Evolutionary conservation across 192 early-diverging fungal genomes (phyloP).

Genomic region (Linderina pennispora): DNA sequence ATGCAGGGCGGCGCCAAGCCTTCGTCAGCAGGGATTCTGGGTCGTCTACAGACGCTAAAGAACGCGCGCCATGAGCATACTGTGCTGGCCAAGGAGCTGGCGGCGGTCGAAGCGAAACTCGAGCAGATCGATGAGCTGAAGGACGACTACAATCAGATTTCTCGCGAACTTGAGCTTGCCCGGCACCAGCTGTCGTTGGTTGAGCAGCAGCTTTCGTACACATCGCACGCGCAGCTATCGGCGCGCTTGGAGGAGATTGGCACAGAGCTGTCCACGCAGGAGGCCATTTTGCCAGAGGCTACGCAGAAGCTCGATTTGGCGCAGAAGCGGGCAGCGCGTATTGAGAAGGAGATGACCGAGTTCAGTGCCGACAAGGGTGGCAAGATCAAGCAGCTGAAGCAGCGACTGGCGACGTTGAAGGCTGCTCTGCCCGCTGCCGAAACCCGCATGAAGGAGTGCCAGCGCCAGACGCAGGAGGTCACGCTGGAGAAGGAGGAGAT

Average conservation of each 20-base stretch:
- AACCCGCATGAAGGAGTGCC: slow-evolving; percentile 33
- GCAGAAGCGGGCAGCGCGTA: slow-evolving; percentile 48
- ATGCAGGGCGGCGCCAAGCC: slow-evolving; percentile 89
- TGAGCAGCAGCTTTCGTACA: slow-evolving; percentile 72
- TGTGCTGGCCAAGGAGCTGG: slow-evolving; percentile 46
- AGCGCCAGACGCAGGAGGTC: slow-evolving; percentile 30
- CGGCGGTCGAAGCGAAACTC: slow-evolving; percentile 50
- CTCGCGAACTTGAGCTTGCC: slow-evolving; percentile 65
- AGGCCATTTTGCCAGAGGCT: slow-evolving; percentile 51
- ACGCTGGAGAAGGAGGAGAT: slow-evolving; percentile 42
- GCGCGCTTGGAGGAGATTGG: slow-evolving; percentile 27
- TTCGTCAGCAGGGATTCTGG: slow-evolving; percentile 61
- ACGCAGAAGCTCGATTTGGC: slow-evolving; percentile 46
- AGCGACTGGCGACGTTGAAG: slow-evolving; percentile 62
- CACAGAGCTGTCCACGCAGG: slow-evolving; percentile 49
- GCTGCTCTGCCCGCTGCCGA: slow-evolving; percentile 53
- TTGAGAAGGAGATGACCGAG: slow-evolving; percentile 86
- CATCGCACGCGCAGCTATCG: slow-evolving; percentile 62
- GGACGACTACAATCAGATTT: slow-evolving; percentile 52
- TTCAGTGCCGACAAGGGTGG: slow-evolving; percentile 81
- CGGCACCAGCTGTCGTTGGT: slow-evolving; percentile 70
- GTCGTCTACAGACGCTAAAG: slow-evolving; percentile 68
- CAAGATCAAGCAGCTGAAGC: slow-evolving; percentile 80
- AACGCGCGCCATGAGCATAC: slow-evolving; percentile 51
- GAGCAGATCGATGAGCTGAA: slow-evolving; percentile 50